Base-by-base conservation (phyloP, 768 basidiomycete genomes). In the Cantharellus anzutake region DNA sequence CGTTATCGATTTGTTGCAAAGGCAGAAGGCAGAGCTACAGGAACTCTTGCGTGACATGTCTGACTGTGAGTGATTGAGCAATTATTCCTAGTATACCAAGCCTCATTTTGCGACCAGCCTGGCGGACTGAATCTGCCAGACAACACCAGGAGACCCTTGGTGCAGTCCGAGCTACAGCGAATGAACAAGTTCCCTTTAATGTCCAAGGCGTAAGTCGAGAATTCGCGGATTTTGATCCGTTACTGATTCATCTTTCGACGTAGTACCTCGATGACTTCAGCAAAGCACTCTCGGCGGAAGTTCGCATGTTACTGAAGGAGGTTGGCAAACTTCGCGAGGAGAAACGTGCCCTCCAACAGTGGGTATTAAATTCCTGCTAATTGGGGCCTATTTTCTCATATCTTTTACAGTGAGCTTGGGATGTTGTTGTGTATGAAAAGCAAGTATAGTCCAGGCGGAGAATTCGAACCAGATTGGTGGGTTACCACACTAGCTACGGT, bases 231-330 rank as follows among this genome's bases (percentile, higher is more conserved):
- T 61, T 20, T 41, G 3, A 40, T 34, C 44, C 64, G 34, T 62
- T 63, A 42, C 29, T 56, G 44, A 55, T 35, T 35, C 44, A 59
- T 55, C 20, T 20, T 51, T 14, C 41, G 44, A 4, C 41, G 29
- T 44, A 65, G 65, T 90, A 91, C 68, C 76, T 91, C 11, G 84
- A 91, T 62, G 86, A 91, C 60, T 91, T 91, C 71, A 89, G 86
- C 69, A 84, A 81, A 68, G 83, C 88, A 1, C 71, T 91, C 52
- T 86, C 88, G 2, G 75, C 78, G 14, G 88, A 91, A 72, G 87
- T 91, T 5, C 80, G 86, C 39, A 83, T 86, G 77, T 74, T 91
- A 11, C 76, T 91, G 5, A 78, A 77, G 41, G 88, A 91, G 72
- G 88, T 90, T 44, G 86, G 87, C 44, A 85, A 83, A 64, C 73